These are phyloP conservation scores for Agrocybe praecox DNA, from an alignment of 768 basidiomycete species.

Conservation along the genomic window DNA sequence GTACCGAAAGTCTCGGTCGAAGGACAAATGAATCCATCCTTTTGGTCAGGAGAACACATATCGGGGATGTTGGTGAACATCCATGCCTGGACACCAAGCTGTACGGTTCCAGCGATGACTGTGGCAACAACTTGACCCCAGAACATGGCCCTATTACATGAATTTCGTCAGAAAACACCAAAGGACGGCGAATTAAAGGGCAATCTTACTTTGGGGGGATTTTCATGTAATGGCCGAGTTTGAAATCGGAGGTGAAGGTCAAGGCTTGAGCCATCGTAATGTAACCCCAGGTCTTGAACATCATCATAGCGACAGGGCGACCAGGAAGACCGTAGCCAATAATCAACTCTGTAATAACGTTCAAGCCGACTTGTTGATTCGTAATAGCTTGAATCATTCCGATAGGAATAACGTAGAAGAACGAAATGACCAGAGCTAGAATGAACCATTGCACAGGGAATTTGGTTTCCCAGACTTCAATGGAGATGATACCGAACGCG, in stretches of 20 bases:
- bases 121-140: constrained; percentile 67
- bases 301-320: constrained; percentile 79
- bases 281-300: constrained; percentile 86
- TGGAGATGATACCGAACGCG: constrained; percentile 65
- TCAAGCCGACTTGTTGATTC: constrained; percentile 75
- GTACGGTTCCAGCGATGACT: constrained; percentile 68
- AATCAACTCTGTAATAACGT: constrained; percentile 80
- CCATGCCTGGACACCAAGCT: constrained; percentile 79
- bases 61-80: constrained; percentile 70
- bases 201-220: constrained; percentile 57
- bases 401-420: constrained; percentile 74
- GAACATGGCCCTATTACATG: constrained; percentile 56
- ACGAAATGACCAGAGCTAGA: constrained; percentile 64
- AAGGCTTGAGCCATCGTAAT: constrained; percentile 72
- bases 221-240: constrained; percentile 81
- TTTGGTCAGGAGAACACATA: constrained; percentile 56
- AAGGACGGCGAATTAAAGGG: neutral
- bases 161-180: neutral
- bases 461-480: constrained; percentile 71
- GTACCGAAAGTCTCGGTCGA: constrained; percentile 74
- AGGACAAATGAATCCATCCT: constrained; percentile 72
- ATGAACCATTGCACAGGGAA: constrained; percentile 73
- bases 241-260: constrained; percentile 74
- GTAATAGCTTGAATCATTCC: constrained; percentile 73
- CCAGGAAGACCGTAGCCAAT: constrained; percentile 82